These are phyloP conservation scores for Claviceps africana DNA, from an alignment of 2,329 filamentous ascomycete species.

Conservation along the genomic window DNA sequence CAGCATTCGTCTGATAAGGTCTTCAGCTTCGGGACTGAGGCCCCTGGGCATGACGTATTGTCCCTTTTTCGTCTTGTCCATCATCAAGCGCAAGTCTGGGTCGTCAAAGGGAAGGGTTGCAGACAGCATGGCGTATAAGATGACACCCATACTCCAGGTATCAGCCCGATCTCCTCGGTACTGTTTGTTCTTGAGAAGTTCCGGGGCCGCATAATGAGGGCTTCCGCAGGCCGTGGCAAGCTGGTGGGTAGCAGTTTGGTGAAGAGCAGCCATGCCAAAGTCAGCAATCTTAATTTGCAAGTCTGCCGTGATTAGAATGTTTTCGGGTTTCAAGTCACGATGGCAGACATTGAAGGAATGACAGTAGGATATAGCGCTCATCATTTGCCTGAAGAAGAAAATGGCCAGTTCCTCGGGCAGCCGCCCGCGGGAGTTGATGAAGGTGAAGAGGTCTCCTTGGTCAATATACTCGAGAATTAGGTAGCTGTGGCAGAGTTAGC, in stretches of 20 bases:
- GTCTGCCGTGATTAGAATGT: conserved; percentile 69
- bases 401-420: conserved; percentile 69
- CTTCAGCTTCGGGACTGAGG: conserved; percentile 55
- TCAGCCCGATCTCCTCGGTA: conserved; percentile 83
- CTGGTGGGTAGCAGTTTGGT: conserved; percentile 64
- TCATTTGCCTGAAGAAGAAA: conserved; percentile 81
- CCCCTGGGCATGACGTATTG: conserved; percentile 46
- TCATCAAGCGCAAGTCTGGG: conserved; percentile 46
- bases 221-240: conserved; percentile 88
- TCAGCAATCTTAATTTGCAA: conserved; percentile 86
- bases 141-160: conserved; percentile 88
- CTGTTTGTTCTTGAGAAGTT: conserved; percentile 61
- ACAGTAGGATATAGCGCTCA: conserved; percentile 82
- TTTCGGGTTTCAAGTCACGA: conserved; percentile 91
- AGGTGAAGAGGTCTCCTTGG: conserved; percentile 66
- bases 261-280: conserved; percentile 91
- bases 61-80: conserved; percentile 45
- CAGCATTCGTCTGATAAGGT: conserved; percentile 69
- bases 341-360: conserved; percentile 93
- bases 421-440: conserved; percentile 61
- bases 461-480: conserved; percentile 88
- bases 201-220: conserved; percentile 90
- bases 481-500: conserved; percentile 46
- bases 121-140: conserved; percentile 76
- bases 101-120: conserved; percentile 74